Conservation (phyloP, 2,329 filamentous ascomycete species). For the Curvularia hawaiiensis region DNA sequence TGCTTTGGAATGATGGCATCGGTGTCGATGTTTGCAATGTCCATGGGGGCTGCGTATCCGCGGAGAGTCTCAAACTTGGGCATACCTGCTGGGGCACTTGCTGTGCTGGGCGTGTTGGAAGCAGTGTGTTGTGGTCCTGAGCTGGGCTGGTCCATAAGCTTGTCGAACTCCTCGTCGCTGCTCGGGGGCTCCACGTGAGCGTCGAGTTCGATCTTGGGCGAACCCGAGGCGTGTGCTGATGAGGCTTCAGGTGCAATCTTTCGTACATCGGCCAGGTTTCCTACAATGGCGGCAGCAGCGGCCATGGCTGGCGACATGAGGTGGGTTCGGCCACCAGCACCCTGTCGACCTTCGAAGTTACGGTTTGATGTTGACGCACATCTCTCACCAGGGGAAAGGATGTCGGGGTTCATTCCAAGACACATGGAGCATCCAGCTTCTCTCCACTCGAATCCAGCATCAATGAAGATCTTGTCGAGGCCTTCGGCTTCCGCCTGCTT, state of each 20-base stretch:
- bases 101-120: slow-evolving; percentile 52
- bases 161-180: slow-evolving; percentile 67
- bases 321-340: slow-evolving; percentile 88
- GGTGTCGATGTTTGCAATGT: slow-evolving; percentile 93
- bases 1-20: slow-evolving; percentile 99
- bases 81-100: slow-evolving; percentile 64
- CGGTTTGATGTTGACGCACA: slow-evolving; percentile 96
- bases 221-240: slow-evolving; percentile 53
- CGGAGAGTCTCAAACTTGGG: slow-evolving; percentile 83
- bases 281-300: slow-evolving; percentile 84
- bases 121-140: slow-evolving; percentile 70
- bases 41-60: slow-evolving; percentile 85
- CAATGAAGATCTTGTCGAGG: slow-evolving; percentile 87
- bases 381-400: slow-evolving; percentile 87
- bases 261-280: slow-evolving; percentile 90
- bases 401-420: slow-evolving; percentile 98
- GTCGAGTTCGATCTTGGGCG: slow-evolving; percentile 64
- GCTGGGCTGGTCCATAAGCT: slow-evolving; percentile 65
- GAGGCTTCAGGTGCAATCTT: slow-evolving; percentile 66
- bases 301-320: slow-evolving; percentile 98
- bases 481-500: slow-evolving; percentile 88
- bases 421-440: slow-evolving; percentile 99
- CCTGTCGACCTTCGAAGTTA: slow-evolving; percentile 97
- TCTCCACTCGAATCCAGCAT: slow-evolving; percentile 96
- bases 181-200: slow-evolving; percentile 61